Evolutionary conservation across 2,329 filamentous ascomycete genomes (phyloP).

Genomic region (Didymella lethalis): DNA sequence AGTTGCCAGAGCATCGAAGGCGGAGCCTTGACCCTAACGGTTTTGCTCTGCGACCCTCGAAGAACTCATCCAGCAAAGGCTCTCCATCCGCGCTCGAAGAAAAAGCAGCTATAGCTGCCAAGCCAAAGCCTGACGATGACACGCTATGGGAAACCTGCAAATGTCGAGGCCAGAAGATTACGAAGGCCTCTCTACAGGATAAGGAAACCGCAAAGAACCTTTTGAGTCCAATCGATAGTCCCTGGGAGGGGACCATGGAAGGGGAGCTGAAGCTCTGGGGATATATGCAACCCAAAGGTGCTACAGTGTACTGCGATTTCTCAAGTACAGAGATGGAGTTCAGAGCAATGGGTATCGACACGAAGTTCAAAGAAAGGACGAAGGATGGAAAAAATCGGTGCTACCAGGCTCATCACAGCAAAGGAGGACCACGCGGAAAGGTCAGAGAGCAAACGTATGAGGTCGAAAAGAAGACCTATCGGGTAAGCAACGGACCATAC

Average conservation of each 20-base stretch:
- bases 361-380: neutral
- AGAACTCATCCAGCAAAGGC: neutral
- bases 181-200: slow-evolving; percentile 4
- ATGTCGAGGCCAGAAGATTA: slow-evolving; percentile 12
- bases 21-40: neutral
- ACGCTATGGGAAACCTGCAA: slow-evolving; percentile 3
- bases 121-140: neutral
- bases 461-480: slow-evolving; percentile 1
- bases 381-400: slow-evolving; percentile 10
- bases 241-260: slow-evolving; percentile 12
- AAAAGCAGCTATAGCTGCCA: neutral
- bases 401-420: neutral
- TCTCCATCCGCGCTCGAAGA: neutral
- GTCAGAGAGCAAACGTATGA: slow-evolving; percentile 1
- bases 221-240: slow-evolving; percentile 8
- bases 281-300: slow-evolving; percentile 1
- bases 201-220: slow-evolving; percentile 8
- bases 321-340: neutral
- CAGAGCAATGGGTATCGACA: slow-evolving; percentile 1
- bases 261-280: slow-evolving; percentile 8
- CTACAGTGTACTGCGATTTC: slow-evolving; percentile 2
- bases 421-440: neutral
- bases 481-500: neutral
- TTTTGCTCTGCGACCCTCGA: neutral
- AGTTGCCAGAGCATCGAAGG: neutral